Percentiles rank a stretch among this genome's conserved stretches.
phyloP scores from a whole-genome alignment of 164 flowering plant species.

The Magnolia officinalis region DNA sequence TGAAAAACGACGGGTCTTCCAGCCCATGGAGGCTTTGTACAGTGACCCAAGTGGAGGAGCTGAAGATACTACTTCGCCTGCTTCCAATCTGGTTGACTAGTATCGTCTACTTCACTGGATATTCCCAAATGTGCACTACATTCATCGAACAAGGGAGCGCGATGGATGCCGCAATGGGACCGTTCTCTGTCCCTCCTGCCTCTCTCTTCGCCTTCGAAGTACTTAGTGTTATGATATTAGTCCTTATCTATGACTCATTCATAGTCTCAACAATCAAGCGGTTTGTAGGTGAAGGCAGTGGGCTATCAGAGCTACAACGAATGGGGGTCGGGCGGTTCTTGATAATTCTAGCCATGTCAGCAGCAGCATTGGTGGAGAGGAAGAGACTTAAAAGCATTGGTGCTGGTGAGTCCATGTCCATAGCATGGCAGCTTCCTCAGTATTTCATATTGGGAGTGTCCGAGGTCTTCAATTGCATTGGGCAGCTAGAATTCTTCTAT shows the following conservation, averaged over 20 bases:
- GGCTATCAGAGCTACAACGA: slow-evolving; percentile 15
- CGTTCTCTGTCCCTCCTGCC: slow-evolving; percentile 13
- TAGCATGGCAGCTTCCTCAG: slow-evolving; percentile 60
- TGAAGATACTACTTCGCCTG: slow-evolving; percentile 41
- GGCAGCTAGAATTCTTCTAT: slow-evolving; percentile 54
- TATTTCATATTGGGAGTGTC: slow-evolving; percentile 46
- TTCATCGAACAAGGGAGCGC: slow-evolving; percentile 13
- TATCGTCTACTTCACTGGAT: slow-evolving; percentile 4
- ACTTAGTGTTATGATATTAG: slow-evolving; percentile 11
- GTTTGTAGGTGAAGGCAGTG: neutral
- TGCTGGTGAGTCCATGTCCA: slow-evolving; percentile 24
- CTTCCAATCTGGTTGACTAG: slow-evolving; percentile 13
- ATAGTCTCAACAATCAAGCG: neutral
- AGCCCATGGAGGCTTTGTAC: slow-evolving; percentile 66
- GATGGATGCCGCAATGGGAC: slow-evolving; percentile 7
- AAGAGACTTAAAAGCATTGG: slow-evolving; percentile 5
- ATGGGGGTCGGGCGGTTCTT: slow-evolving; percentile 17
- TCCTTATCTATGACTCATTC: slow-evolving; percentile 2
- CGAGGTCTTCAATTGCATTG: slow-evolving; percentile 51
- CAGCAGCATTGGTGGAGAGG: slow-evolving; percentile 16
- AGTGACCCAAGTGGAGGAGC: slow-evolving; percentile 69
- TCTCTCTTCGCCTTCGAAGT: slow-evolving; percentile 7
- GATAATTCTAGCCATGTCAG: slow-evolving; percentile 5
- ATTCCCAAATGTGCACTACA: slow-evolving; percentile 8
- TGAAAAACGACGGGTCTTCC: slow-evolving; percentile 33